These are phyloP conservation scores for Butyriboletus loyo DNA, from an alignment of 768 basidiomycete genomes.

Conservation along the genomic window DNA sequence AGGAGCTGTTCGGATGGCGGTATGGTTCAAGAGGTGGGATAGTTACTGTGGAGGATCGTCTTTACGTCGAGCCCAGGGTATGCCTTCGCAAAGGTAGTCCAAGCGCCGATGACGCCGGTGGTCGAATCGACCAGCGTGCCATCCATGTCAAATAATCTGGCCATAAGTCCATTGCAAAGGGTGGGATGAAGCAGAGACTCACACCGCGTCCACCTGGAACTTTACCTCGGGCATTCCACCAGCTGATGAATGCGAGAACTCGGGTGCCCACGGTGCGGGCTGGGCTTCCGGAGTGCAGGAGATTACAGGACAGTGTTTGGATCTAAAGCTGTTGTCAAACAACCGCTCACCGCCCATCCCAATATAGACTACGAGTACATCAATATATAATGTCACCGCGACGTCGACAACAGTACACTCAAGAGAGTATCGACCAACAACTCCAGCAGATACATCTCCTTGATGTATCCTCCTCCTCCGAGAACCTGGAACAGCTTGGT, in stretches of 20 bases:
- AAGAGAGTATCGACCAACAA: constrained; percentile 85
- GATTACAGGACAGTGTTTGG: constrained; percentile 30
- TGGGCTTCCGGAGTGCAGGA: background rate
- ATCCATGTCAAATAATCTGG: constrained; percentile 80
- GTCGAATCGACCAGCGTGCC: constrained; percentile 83
- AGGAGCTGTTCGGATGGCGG: background rate
- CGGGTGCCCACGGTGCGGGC: background rate
- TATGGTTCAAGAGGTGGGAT: background rate
- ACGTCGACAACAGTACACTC: constrained; percentile 67
- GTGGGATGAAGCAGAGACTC: constrained; percentile 11
- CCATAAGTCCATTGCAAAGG: background rate
- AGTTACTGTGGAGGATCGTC: constrained; percentile 60
- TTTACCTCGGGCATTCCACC: constrained; percentile 35
- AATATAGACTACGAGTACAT: constrained; percentile 10
- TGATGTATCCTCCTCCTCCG: constrained; percentile 82
- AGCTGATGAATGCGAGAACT: constrained; percentile 1
- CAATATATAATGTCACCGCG: constrained; percentile 73
- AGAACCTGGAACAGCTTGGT: constrained; percentile 93
- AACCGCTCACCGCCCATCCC: constrained; percentile 19
- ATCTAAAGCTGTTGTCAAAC: constrained; percentile 39
- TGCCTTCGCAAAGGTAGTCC: constrained; percentile 69
- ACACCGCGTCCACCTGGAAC: constrained; percentile 41
- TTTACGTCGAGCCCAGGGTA: constrained; percentile 66
- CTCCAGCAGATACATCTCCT: constrained; percentile 88
- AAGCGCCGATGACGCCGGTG: constrained; percentile 77